Percentiles rank a stretch among this genome's conserved stretches.
Conservation (phyloP, 164 flowering plant genomes). For the Liriodendron chinense region DNA sequence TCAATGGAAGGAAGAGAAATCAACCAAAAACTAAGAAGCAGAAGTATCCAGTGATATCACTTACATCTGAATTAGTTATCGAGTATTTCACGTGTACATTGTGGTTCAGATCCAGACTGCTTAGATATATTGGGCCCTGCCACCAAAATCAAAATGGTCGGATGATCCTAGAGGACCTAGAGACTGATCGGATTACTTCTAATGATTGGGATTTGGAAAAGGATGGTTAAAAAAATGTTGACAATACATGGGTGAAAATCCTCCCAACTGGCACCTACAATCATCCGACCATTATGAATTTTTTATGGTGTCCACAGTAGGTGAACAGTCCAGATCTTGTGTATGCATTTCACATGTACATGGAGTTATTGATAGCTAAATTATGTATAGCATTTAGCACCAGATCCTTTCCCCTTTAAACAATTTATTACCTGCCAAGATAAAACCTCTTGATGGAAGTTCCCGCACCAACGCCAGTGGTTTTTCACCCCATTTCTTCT, state of each 20-base stretch:
- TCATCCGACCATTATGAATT: neutral
- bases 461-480: constrained; percentile 27
- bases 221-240: neutral
- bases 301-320: neutral
- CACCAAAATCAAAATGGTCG: neutral
- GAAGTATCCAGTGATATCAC: neutral
- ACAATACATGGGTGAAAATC: neutral
- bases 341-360: too few species aligned
- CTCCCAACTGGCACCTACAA: neutral
- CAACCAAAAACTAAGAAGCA: neutral
- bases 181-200: neutral
- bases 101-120: too few species aligned
- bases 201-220: neutral
- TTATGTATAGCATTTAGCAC: neutral
- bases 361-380: neutral
- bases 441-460: constrained; percentile 22
- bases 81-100: too few species aligned
- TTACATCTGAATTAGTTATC: too few species aligned
- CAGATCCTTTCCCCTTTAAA: neutral
- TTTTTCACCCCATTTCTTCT: constrained; percentile 27
- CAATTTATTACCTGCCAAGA: neutral
- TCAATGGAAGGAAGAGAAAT: neutral
- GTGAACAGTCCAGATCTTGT: too few species aligned
- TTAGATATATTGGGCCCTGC: too few species aligned
- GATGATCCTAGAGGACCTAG: neutral